Evolutionary conservation across 202 grass and related monocot genomes (phyloP), one percentile per base, ranked within the genome.

Genomic region (Zizania palustris): DNA sequence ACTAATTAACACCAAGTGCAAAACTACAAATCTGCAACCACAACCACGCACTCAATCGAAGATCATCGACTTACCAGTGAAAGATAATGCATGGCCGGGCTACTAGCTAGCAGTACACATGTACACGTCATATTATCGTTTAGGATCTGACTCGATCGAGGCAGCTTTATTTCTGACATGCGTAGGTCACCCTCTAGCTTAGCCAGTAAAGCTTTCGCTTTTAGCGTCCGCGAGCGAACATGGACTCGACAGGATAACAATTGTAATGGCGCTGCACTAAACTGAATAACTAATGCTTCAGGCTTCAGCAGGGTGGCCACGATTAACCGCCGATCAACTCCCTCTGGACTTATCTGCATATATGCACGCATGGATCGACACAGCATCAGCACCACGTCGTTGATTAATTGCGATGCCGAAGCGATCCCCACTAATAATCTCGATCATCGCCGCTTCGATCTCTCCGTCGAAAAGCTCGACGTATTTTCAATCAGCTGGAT

Each of bases 321-420:
- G 60, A 88, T 76, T 88, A 88, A 88, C 86, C 28, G 86, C 42
- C 65, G 28, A 28, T 28, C n/a, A n/a, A n/a, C n/a, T 28, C 28
- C 28, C 28, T 28, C 28, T 67, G 68, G 21, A 78, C 63, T 82
- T 44, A 44, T 81, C 38, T 71, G 64, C 48, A 40, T 64, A 21
- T 6, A 35, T 7, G 28, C n/a, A n/a, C n/a, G n/a, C n/a, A n/a
- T n/a, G n/a, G n/a, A n/a, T n/a, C 15, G 40, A 65, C 49, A 78
- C 67, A 36, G 66, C 48, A 67, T 65, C 16, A 6, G 18, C 51
- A n/a, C 9, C 51, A 55, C 16, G 6, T 55, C 51, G 51, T 20
- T n/a, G 51, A 8, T 54, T 83, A 70, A 76, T 84, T 88, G 81
- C 71, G 76, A 80, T 88, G 76, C 86, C 86, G 71, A 84, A 76